Percentiles rank a stretch among this genome's conserved stretches.
Conservation (phyloP, 202 grass and related monocot species). For the Setaria viridis region DNA sequence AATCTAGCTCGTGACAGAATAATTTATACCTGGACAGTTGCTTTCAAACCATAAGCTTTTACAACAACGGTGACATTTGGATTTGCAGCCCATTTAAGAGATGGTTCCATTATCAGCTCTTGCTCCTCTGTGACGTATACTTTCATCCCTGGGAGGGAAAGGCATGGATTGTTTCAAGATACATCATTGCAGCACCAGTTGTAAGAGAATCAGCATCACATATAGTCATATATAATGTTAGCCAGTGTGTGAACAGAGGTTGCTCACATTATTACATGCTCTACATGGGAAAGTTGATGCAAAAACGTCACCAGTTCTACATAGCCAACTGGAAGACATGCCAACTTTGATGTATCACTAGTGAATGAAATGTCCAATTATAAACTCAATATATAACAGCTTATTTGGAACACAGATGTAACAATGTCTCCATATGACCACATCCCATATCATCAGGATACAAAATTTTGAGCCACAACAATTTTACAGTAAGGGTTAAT, state of each 20-base stretch:
- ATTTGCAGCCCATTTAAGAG: constrained; percentile 96
- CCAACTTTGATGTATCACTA: background rate
- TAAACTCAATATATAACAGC: constrained; percentile 17
- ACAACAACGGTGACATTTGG: constrained; percentile 79
- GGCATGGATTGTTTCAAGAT: constrained; percentile 14
- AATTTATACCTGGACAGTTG: constrained; percentile 72
- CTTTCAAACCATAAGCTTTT: constrained; percentile 87
- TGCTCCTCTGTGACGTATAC: constrained; percentile 91
- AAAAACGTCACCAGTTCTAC: background rate
- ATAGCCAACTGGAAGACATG: background rate
- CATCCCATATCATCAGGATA: constrained; percentile 21
- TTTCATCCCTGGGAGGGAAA: constrained; percentile 85
- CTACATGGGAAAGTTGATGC: background rate
- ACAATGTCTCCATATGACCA: constrained; percentile 10
- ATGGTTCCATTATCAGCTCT: constrained; percentile 97
- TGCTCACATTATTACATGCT: background rate
- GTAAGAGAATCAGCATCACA: constrained; percentile 36
- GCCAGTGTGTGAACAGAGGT: background rate
- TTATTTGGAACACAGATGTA: constrained; percentile 27
- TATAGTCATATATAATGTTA: background rate
- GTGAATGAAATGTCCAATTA: constrained; percentile 15
- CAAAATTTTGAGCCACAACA: background rate
- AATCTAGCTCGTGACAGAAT: constrained; percentile 32
- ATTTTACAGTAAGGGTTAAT: background rate
- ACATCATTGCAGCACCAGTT: background rate